A percentile compares a stretch with the other conserved stretches of the same genome.
phyloP scores from a whole-genome alignment of 2,329 filamentous ascomycete genomes.

The Cladobotryum protrusum region DNA sequence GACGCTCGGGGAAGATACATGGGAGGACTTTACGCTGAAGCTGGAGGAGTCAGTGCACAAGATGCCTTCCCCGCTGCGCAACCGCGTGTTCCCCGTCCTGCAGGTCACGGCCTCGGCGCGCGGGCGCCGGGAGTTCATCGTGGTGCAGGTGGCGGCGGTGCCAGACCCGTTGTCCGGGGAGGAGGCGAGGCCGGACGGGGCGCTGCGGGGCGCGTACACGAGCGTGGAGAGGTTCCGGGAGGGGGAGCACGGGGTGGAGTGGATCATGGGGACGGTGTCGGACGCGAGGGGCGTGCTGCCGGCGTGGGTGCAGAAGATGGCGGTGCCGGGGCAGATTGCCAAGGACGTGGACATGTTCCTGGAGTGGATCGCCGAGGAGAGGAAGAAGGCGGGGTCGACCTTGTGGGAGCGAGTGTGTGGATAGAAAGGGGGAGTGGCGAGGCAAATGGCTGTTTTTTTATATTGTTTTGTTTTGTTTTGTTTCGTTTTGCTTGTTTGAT shows the following conservation, averaged over 20 bases:
- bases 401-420: too few species aligned
- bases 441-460: too few species aligned
- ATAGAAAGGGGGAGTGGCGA: too few species aligned
- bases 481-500: too few species aligned
- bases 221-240: constrained; percentile 57
- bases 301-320: constrained; percentile 57
- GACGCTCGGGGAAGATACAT: constrained; percentile 32
- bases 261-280: constrained; percentile 72
- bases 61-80: constrained; percentile 52
- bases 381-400: constrained; percentile 22
- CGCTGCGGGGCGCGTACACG: constrained; percentile 55
- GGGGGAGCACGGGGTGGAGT: constrained; percentile 48
- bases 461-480: too few species aligned
- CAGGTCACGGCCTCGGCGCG: constrained; percentile 48
- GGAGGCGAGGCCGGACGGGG: constrained; percentile 29
- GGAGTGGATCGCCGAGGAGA: constrained; percentile 49
- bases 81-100: constrained; percentile 61
- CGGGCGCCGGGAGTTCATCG: constrained; percentile 43
- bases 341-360: constrained; percentile 69
- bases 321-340: constrained; percentile 55
- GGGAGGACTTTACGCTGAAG: constrained; percentile 42
- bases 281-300: constrained; percentile 64
- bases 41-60: constrained; percentile 62
- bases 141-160: constrained; percentile 48
- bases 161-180: constrained; percentile 1